A percentile compares a stretch with the other conserved stretches of the same genome.
Evolutionary conservation across 176 grass and related monocot genomes (phyloP).

Genomic region (Aegilops longissima): DNA sequence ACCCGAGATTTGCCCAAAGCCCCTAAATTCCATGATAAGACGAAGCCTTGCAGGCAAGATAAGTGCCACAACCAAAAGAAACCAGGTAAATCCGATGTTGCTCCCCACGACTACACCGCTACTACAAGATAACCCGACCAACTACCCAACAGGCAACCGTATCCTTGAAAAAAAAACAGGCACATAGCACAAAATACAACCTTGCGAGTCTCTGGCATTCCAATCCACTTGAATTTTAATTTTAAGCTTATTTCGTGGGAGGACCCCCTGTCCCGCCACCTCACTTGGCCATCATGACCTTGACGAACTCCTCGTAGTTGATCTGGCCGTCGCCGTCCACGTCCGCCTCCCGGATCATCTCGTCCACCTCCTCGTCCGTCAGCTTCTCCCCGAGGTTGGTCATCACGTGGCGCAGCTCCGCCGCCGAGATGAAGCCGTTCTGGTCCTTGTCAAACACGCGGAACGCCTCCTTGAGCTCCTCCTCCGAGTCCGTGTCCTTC

Average conservation of each 20-base stretch:
- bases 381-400: slow-evolving; percentile 78
- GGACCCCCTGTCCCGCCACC: neutral
- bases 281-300: slow-evolving; percentile 89
- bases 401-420: slow-evolving; percentile 80
- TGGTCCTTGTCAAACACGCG: slow-evolving; percentile 77
- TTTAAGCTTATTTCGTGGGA: slow-evolving; percentile 33
- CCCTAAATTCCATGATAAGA: slow-evolving; percentile 4
- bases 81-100: slow-evolving; percentile 34
- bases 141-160: slow-evolving; percentile 15
- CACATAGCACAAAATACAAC: slow-evolving; percentile 44
- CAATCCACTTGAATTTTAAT: slow-evolving; percentile 4
- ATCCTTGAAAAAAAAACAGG: neutral
- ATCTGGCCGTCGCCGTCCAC: slow-evolving; percentile 73
- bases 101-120: slow-evolving; percentile 43
- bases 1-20: neutral
- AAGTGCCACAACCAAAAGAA: slow-evolving; percentile 45
- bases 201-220: neutral
- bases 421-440: slow-evolving; percentile 75
- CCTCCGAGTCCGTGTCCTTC: slow-evolving; percentile 74
- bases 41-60: slow-evolving; percentile 16
- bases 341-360: slow-evolving; percentile 75
- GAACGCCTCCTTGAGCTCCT: slow-evolving; percentile 77
- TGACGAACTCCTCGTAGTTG: slow-evolving; percentile 73
- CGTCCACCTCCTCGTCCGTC: slow-evolving; percentile 61
- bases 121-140: slow-evolving; percentile 16